Percentiles rank a stretch among this genome's conserved stretches.
Conservation (phyloP, 2,329 filamentous ascomycete genomes). For the Pseudogymnoascus sp. region DNA sequence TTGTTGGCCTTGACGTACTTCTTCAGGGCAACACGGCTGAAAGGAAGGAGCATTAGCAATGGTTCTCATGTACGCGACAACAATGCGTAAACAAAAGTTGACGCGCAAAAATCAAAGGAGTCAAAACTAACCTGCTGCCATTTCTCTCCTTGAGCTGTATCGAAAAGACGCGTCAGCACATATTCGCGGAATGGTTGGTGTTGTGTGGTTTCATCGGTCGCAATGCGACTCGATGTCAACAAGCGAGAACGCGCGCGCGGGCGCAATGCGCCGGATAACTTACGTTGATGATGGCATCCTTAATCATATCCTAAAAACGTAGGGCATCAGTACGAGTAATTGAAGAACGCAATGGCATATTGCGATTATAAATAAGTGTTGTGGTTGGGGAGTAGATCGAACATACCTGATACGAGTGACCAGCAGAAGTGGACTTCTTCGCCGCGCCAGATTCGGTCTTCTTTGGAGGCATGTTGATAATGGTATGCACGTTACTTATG, state of each 20-base stretch:
- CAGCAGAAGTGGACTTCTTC: conserved; percentile 13
- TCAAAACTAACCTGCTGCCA: conserved; percentile 54
- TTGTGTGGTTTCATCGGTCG: conserved; percentile 10
- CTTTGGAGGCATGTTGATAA: conserved; percentile 14
- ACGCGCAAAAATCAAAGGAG: conserved; percentile 17
- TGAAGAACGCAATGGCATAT: neutral
- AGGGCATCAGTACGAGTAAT: neutral
- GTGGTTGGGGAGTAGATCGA: neutral
- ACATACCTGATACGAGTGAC: conserved; percentile 14
- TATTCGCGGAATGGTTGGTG: conserved; percentile 19
- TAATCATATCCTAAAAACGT: conserved; percentile 51
- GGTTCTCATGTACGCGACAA: neutral
- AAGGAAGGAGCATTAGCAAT: conserved; percentile 29
- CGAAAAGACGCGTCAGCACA: conserved; percentile 26
- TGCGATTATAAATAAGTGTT: neutral
- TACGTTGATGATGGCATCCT: conserved; percentile 61
- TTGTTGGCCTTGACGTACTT: conserved; percentile 69
- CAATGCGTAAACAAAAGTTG: conserved; percentile 7
- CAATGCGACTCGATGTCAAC: conserved; percentile 13
- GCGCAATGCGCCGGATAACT: conserved; percentile 46
- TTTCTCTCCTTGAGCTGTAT: conserved; percentile 60
- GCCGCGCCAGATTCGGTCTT: conserved; percentile 11
- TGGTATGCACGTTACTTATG: neutral
- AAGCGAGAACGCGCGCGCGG: conserved; percentile 21
- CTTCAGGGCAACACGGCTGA: conserved; percentile 58